Conservation (phyloP, 805 yeast species). For the Myxozyma sirexii region DNA sequence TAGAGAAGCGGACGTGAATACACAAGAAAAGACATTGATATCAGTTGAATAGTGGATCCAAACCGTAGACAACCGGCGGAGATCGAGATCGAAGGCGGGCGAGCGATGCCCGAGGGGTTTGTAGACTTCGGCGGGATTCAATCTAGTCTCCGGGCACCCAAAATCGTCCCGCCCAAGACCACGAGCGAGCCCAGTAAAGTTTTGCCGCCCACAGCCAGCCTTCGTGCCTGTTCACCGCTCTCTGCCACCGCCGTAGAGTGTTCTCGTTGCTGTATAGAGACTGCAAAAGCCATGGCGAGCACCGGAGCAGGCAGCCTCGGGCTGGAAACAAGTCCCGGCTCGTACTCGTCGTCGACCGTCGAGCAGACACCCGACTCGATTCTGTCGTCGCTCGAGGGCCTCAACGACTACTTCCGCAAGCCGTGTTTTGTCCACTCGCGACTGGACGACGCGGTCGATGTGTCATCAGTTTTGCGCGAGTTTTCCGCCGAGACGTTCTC, state of each 20-base stretch:
- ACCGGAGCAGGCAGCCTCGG: not conserved
- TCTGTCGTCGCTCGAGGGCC: constrained; percentile 10
- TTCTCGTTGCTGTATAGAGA: too few species aligned
- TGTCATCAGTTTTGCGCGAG: constrained; percentile 20
- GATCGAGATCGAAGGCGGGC: not conserved
- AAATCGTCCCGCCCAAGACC: not conserved
- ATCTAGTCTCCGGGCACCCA: not conserved
- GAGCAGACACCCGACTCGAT: not conserved
- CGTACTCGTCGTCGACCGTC: not conserved
- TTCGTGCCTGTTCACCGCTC: too few species aligned
- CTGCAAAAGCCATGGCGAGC: not conserved
- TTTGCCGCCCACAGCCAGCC: too few species aligned
- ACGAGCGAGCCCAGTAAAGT: too few species aligned
- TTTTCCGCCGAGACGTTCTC: constrained; percentile 21
- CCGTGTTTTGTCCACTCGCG: constrained; percentile 33
- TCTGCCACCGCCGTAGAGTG: too few species aligned
- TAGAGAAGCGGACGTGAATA: too few species aligned
- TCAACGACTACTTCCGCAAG: constrained; percentile 22
- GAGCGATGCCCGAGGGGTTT: too few species aligned
- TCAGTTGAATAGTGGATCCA: not conserved
- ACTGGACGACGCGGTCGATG: constrained; percentile 32
- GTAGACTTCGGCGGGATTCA: too few species aligned
- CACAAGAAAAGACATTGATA: too few species aligned
- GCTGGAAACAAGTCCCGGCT: not conserved
- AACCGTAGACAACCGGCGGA: not conserved